Evolutionary conservation across 108 stramenopile genomes (phyloP).

Genomic region (Bacterosira constricta): DNA sequence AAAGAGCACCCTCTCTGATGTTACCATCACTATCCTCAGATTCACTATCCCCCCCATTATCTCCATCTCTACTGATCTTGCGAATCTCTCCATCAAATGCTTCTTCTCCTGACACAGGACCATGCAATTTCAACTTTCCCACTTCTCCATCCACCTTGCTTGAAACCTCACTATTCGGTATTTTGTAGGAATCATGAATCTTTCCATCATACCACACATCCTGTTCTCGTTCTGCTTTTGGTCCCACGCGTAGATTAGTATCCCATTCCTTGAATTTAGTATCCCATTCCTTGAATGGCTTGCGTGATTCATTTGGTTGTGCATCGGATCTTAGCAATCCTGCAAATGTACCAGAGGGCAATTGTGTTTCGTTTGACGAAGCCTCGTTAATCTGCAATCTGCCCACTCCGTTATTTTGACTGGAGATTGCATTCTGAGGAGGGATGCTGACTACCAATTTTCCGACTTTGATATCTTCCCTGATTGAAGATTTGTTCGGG

Average conservation of each 20-base stretch:
- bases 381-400: slow-evolving; percentile 3
- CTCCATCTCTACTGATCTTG: neutral
- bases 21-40: neutral
- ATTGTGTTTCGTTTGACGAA: neutral
- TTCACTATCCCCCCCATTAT: neutral
- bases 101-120: neutral
- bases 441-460: neutral
- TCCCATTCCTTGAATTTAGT: slow-evolving; percentile 1
- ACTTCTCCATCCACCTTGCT: neutral
- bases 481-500: neutral
- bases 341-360: neutral
- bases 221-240: neutral
- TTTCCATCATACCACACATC: slow-evolving; percentile 13
- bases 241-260: neutral
- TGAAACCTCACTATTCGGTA: neutral
- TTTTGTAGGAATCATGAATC: slow-evolving; percentile 2
- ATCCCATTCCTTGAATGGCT: slow-evolving; percentile 4
- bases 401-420: slow-evolving; percentile 3
- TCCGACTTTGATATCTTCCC: slow-evolving; percentile 10
- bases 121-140: slow-evolving; percentile 21
- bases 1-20: neutral
- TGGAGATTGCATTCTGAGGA: neutral
- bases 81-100: slow-evolving; percentile 10
- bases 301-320: neutral
- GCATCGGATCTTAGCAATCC: slow-evolving; percentile 8